phyloP scores from a whole-genome alignment of 257 asterid species.

The Solanum sparsipilum region DNA sequence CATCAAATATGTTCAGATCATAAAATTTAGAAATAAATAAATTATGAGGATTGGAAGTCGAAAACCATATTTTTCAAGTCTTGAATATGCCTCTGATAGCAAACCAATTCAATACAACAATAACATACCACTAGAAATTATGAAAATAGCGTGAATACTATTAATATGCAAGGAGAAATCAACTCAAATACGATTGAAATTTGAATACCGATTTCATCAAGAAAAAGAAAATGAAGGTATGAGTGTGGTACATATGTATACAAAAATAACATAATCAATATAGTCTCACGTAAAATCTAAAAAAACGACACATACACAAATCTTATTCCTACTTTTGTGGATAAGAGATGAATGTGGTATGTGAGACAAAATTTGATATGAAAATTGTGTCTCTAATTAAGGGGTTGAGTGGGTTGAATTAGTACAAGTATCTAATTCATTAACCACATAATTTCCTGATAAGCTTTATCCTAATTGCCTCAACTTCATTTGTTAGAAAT shows the following conservation, averaged over 20 bases:
- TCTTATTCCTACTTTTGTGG: neutral
- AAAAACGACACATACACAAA: too few relatives aligned
- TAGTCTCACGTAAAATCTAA: neutral
- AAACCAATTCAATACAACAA: neutral
- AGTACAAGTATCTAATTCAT: neutral
- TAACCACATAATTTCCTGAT: neutral
- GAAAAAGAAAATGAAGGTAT: neutral
- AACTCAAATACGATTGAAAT: neutral
- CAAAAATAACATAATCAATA: neutral
- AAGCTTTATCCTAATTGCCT: neutral
- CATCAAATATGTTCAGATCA: neutral
- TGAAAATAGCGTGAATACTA: neutral
- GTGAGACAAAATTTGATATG: neutral
- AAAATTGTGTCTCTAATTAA: neutral
- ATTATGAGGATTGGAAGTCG: neutral
- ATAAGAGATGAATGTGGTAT: neutral
- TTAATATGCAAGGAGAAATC: neutral
- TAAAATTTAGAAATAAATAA: neutral
- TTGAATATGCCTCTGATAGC: neutral
- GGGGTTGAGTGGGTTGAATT: neutral
- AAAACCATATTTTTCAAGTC: neutral
- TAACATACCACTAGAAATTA: neutral
- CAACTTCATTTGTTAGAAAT: neutral
- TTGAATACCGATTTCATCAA: neutral
- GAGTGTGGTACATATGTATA: neutral